Percentiles rank a stretch among this genome's conserved stretches.
Evolutionary conservation across 129 eudicot species (phyloP).

Genomic region (Lactuca saligna): DNA sequence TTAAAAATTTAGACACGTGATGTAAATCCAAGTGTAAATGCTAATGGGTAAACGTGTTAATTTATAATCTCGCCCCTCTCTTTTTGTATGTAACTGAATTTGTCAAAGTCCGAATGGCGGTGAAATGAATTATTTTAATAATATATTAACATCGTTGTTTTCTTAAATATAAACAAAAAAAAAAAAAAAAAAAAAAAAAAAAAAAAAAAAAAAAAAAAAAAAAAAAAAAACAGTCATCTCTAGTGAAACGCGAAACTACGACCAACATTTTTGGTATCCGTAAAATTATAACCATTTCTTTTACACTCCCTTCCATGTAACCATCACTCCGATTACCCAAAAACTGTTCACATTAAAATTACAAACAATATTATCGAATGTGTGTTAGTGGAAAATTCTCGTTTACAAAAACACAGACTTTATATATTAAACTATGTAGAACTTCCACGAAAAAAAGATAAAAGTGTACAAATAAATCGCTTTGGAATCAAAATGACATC

Average conservation of each 20-base stretch:
- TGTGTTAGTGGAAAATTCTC: neutral
- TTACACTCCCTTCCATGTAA: slow-evolving; percentile 23
- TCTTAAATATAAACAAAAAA: slow-evolving; percentile 18
- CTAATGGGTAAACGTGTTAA: too few species aligned
- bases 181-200: too few species aligned
- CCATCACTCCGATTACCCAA: slow-evolving; percentile 12
- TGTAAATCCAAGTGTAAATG: too few species aligned
- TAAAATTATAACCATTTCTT: slow-evolving; percentile 6
- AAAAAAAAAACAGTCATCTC: neutral
- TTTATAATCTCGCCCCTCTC: too few species aligned
- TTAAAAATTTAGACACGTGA: too few species aligned
- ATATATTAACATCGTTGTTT: neutral
- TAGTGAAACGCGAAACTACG: slow-evolving; percentile 33
- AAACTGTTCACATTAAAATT: slow-evolving; percentile 4
- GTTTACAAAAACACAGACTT: neutral
- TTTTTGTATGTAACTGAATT: too few species aligned
- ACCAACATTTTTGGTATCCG: slow-evolving; percentile 40
- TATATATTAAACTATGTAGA: neutral
- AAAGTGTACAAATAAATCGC: neutral
- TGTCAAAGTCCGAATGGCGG: neutral
- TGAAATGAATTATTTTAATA: slow-evolving; percentile 6
- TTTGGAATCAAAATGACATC: neutral
- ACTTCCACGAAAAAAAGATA: neutral
- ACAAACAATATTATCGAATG: neutral
- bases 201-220: too few species aligned